Evolutionary conservation across 768 basidiomycete genomes (phyloP), one percentile per base, ranked within the genome.

Genomic region (Amanita phalloides): DNA sequence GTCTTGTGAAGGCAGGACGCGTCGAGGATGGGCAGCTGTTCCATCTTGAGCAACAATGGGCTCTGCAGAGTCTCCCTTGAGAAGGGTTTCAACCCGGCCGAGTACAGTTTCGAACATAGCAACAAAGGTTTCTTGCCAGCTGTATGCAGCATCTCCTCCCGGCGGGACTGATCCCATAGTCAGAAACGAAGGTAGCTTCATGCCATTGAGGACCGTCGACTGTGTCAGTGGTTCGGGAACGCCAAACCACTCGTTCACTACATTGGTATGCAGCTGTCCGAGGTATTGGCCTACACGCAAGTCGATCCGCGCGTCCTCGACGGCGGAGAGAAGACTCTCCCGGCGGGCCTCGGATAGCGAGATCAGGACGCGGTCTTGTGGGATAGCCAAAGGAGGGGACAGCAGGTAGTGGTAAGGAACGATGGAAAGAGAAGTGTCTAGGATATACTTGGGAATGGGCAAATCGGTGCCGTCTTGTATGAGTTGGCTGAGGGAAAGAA

Each of bases 191-290:
- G 30, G 39, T 9, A 35, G 20, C 3, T 25, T 21, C 9, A 21
- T 23, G 21, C 46, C 23, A 32, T 32, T 33, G 33, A 25, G 17
- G 13, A 17, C 55, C 37, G 21, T 49, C n/a, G 68, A 64, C 20
- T 41, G 39, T 21, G 59, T 63, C 5, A 54, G 55, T 28, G 62
- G 57, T 28, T 43, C 49, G 14, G 81, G 81, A 3, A 71, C 58
- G 3, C 86, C 86, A 56, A 79, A 89, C 79, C 80, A 87, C 59
- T 88, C 84, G 66, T 85, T 86, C 60, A 84, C 81, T n/a, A 85
- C 72, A 21, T 68, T 66, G 9, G 64, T 71, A 58, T 89, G 86
- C n/a, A 86, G 67, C 52, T 79, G 72, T 5, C 76, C 77, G 35
- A 88, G 72, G 58, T 77, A 71, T 32, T 71, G 63, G 6, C 86